These are phyloP conservation scores for Hygrophorus pudorinus DNA, from an alignment of 768 basidiomycete species.

Conservation along the genomic window DNA sequence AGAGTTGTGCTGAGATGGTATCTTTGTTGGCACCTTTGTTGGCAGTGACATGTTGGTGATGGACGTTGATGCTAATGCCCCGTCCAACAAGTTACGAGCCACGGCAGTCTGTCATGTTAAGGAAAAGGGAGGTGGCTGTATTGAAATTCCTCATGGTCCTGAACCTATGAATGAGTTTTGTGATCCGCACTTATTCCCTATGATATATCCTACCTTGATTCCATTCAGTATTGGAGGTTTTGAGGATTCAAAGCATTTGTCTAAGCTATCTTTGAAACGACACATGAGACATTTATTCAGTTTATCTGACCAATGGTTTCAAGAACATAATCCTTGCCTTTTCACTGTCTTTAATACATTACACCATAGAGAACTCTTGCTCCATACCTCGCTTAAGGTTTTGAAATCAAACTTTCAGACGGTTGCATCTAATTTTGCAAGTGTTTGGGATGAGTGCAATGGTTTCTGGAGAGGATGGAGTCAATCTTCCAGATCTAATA, in stretches of 20 bases:
- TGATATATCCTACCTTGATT: slow-evolving; percentile 32
- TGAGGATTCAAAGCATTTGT: slow-evolving; percentile 18
- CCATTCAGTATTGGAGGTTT: slow-evolving; percentile 35
- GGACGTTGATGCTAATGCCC: slow-evolving; percentile 19
- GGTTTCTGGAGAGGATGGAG: too few relatives aligned
- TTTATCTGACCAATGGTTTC: slow-evolving; percentile 24
- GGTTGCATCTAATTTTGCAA: slow-evolving; percentile 17
- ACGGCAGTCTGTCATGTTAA: slow-evolving; percentile 25
- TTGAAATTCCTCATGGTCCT: slow-evolving; percentile 23
- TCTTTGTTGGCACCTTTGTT: too few relatives aligned
- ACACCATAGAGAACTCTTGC: slow-evolving; percentile 20
- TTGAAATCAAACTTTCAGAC: slow-evolving; percentile 14
- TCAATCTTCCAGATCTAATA: too few relatives aligned
- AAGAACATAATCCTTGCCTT: slow-evolving; percentile 28
- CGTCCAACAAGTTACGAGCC: slow-evolving; percentile 19
- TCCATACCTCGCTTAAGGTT: slow-evolving; percentile 23
- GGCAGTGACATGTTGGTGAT: slow-evolving; percentile 21
- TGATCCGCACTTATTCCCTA: slow-evolving; percentile 27
- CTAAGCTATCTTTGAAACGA: slow-evolving; percentile 17
- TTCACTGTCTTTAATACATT: slow-evolving; percentile 33
- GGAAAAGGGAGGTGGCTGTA: slow-evolving; percentile 15
- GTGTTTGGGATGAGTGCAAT: slow-evolving; percentile 15
- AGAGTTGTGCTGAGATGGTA: too few relatives aligned
- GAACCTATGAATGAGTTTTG: too few relatives aligned
- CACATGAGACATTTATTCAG: slow-evolving; percentile 25